phyloP scores from a whole-genome alignment of 1,284 basidiomycete genomes.

The Ganoderma resinaceum region DNA sequence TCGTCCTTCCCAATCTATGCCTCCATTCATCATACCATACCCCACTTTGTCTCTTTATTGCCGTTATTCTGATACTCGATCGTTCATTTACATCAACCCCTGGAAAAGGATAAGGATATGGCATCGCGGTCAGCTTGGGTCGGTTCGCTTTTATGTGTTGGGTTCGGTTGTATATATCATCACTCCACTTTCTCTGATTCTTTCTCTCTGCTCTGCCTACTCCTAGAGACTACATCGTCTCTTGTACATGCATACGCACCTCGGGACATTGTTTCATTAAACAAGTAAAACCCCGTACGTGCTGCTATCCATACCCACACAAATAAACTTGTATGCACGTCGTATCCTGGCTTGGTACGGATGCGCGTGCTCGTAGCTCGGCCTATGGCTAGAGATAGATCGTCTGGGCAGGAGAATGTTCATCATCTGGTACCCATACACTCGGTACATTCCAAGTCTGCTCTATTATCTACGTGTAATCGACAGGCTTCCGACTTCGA shows the following conservation, averaged over 20 bases:
- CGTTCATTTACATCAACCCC: not conserved
- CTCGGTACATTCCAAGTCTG: not conserved
- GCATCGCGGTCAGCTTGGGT: not conserved
- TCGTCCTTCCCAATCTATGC: not conserved
- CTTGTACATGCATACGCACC: constrained; percentile 4
- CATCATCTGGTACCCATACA: not conserved
- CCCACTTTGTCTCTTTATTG: not conserved
- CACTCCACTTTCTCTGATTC: not conserved
- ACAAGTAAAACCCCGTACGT: constrained; percentile 7
- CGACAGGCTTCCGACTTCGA: not conserved
- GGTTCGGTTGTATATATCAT: not conserved
- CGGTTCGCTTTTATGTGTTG: too few relatives aligned
- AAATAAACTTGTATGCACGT: constrained; percentile 9
- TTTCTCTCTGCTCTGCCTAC: not conserved
- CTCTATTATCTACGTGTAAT: not conserved
- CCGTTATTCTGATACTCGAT: not conserved
- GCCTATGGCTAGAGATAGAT: not conserved
- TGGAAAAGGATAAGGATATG: not conserved
- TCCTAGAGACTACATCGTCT: not conserved
- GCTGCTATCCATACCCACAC: constrained; percentile 8
- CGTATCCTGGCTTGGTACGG: too few relatives aligned
- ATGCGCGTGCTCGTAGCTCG: too few relatives aligned
- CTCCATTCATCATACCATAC: not conserved
- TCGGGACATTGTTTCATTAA: constrained; percentile 7
- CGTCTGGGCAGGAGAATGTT: not conserved